Evolutionary conservation across 2,329 filamentous ascomycete species (phyloP).

Genomic region (Elsinoe ampelina): DNA sequence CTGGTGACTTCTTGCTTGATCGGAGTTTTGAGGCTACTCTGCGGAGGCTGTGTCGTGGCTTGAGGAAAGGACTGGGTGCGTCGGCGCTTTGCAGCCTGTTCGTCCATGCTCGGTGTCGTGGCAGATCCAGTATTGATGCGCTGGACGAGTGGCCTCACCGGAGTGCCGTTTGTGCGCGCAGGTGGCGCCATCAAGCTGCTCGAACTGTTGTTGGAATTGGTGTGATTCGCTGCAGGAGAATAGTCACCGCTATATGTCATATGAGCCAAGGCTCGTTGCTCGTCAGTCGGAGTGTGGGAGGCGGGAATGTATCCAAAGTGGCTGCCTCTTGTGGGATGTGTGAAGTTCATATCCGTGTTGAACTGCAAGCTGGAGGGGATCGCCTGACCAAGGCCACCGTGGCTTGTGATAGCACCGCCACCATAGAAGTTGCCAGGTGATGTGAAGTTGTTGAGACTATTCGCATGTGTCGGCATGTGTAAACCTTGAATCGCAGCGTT

Average conservation of each 20-base stretch:
- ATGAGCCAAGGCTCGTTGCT: background rate
- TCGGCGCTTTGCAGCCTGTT: constrained; percentile 6
- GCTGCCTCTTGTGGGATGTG: background rate
- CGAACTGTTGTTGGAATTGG: background rate
- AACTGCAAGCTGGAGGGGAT: constrained; percentile 10
- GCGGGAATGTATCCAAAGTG: background rate
- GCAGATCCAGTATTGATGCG: background rate
- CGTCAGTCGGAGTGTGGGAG: background rate
- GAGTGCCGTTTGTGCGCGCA: background rate
- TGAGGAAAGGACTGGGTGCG: constrained; percentile 8
- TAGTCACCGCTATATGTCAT: constrained; percentile 2
- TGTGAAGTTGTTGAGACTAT: background rate
- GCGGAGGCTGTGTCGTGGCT: background rate
- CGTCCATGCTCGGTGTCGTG: background rate
- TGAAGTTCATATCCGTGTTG: constrained; percentile 5
- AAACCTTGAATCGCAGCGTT: background rate
- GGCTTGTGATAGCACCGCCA: background rate
- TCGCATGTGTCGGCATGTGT: constrained; percentile 6
- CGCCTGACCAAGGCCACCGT: background rate
- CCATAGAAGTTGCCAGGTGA: background rate
- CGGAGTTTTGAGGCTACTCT: background rate
- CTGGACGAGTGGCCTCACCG: background rate
- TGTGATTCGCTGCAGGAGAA: background rate
- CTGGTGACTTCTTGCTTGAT: constrained; percentile 6
- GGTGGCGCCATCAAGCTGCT: constrained; percentile 3